Base-by-base conservation (phyloP, 129 eudicot species). In the Tagetes patula region DNA sequence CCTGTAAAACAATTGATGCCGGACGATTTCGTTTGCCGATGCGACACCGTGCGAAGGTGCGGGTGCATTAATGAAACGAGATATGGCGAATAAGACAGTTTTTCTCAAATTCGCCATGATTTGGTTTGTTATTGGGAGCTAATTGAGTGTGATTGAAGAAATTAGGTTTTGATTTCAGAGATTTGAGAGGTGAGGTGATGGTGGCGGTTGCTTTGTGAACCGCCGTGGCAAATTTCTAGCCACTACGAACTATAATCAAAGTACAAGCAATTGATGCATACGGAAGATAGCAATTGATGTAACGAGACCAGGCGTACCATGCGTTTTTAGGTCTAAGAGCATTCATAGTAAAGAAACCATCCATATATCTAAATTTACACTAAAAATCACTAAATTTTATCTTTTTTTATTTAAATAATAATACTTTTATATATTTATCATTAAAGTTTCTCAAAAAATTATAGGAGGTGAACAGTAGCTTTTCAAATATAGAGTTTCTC, bases 101-200 rank as follows among this genome's bases (percentile, higher is more conserved):
- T 86, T 91, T 82, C 95, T 76, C 69, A 85, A 80, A 74, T 59
- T 77, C 70, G 87, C 83, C 97, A 91, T 91, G 8, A 65, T 74
- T 74, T 61, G 45, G 43, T 61, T 61, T 60, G 8, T 4, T 60
- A 3, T 6, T 74, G 40, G n/a, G 72, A 56, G 61, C 63, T 34
- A 27, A 33, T 67, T 70, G 3, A 50, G 12, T 69, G 70, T 58
- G 37, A 41, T 9, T 58, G 61, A 13, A 41, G 65, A 40, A 13
- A 8, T 38, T 20, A 43, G 31, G 40, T 54, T n/a, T 50, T 4
- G 79, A 62, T 73, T 80, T 67, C 13, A 42, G 62, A 38, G 39
- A 46, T 67, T 56, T 14, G 66, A 3, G 30, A 52, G 59, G 59
- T 78, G 66, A 9, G 59, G 77, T 71, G 77, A 71, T 41, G 67